phyloP scores from a whole-genome alignment of 2,329 filamentous ascomycete species.

The Dryadomyces quercus-mongolicae region DNA sequence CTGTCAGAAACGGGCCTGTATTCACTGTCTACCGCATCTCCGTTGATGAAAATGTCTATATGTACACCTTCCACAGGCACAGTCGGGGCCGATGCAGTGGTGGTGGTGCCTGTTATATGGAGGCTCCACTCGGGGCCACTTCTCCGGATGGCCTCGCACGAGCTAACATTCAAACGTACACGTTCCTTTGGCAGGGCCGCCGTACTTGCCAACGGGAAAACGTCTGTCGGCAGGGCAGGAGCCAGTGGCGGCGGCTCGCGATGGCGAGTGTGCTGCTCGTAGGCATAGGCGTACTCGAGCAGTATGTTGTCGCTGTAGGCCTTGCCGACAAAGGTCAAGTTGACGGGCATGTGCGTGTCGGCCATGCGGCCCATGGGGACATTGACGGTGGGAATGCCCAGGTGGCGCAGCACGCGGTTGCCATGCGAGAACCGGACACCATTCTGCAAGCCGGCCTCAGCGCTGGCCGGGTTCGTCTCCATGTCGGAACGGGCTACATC shows the following conservation, averaged over 20 bases:
- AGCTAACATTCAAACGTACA: no score
- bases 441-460: conserved; percentile 26
- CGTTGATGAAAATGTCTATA: no score
- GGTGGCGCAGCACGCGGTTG: conserved; percentile 37
- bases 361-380: conserved; percentile 39
- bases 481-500: background rate
- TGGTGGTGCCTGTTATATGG: no score
- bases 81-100: no score
- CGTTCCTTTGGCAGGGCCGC: no score
- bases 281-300: background rate
- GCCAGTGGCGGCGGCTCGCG: background rate
- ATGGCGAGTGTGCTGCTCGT: background rate
- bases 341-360: background rate
- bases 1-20: no score
- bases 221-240: background rate
- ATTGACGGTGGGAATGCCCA: conserved; percentile 40
- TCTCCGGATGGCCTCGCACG: no score
- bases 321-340: background rate
- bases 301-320: background rate
- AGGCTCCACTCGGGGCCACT: no score
- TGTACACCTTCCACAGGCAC: no score
- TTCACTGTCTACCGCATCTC: no score
- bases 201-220: no score
- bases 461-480: background rate
- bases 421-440: conserved; percentile 42